Evolutionary conservation across 2,329 filamentous ascomycete genomes (phyloP), one percentile per base, ranked within the genome.

Genomic region (Drechslera avenae): DNA sequence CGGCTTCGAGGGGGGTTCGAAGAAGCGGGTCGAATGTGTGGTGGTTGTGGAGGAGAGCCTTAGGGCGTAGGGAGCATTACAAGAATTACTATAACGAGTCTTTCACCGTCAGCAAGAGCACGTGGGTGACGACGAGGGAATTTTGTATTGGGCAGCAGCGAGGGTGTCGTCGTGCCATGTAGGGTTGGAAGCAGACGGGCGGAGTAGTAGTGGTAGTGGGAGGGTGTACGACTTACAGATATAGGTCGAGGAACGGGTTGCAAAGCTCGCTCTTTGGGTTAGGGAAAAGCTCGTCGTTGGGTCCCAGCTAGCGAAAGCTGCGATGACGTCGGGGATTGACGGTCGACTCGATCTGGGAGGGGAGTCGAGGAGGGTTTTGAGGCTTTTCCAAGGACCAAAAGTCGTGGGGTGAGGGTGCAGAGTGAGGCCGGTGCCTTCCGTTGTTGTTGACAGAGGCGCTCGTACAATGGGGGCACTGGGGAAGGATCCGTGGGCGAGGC

Each of bases 11-110:
- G 60, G 60, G 59, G 60, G 54, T 52, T 52, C 13, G 8, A 30
- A 45, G 57, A 62, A 64, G 67, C 63, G 59, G 66, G 58, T 69
- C 61, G 67, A 72, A 66, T 61, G 67, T 53, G 62, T 50, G 57
- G 61, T 56, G 48, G 59, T 56, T 45, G 21, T 23, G 58, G 57
- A 59, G 52, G 50, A 57, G 7, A 57, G 7, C 16, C 32, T 73
- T 69, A 77, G 59, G 67, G 63, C 65, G 67, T 67, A 53, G 62
- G 59, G 65, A 56, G 68, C 76, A 79, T 79, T 76, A 78, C 71
- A 74, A 65, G 64, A 60, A 48, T 52, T 56, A 60, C 57, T 64
- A 68, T 54, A 61, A 53, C 53, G 46, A 52, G 39, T 31, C 43
- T 50, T 54, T 44, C 41, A 26, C 13, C 1, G 19, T 39, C 23